Evolutionary conservation across 768 basidiomycete genomes (phyloP).

Genomic region (Tremella fuciformis): DNA sequence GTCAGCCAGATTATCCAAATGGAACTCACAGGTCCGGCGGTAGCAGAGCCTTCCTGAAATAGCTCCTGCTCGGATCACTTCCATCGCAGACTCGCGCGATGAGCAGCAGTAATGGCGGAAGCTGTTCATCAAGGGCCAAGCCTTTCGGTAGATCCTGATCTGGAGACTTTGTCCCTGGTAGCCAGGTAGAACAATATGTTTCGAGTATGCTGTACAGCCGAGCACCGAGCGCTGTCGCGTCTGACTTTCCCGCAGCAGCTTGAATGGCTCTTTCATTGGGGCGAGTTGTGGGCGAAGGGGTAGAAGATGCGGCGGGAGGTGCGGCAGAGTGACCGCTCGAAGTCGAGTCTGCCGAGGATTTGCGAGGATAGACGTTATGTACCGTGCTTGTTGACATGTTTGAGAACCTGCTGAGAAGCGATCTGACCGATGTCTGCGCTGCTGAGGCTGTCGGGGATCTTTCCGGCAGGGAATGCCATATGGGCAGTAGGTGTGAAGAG

Average conservation of each 20-base stretch:
- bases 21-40: conserved; percentile 63
- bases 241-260: conserved; percentile 9
- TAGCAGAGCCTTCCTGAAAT: conserved; percentile 67
- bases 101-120: conserved; percentile 73
- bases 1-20: not conserved
- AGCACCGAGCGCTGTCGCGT: conserved; percentile 22
- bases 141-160: conserved; percentile 51
- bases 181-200: conserved; percentile 23
- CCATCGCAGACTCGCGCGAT: conserved; percentile 68
- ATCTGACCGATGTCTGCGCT: conserved; percentile 29
- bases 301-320: conserved; percentile 9
- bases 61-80: conserved; percentile 60
- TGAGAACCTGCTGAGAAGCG: conserved; percentile 23
- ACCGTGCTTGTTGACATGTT: not conserved
- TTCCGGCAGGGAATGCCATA: conserved; percentile 50
- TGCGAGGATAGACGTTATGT: conserved; percentile 12
- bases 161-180: conserved; percentile 23
- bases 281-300: conserved; percentile 15
- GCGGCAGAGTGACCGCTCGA: not conserved
- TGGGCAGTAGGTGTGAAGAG: conserved; percentile 49
- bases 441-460: conserved; percentile 54
- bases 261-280: conserved; percentile 6
- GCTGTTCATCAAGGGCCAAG: conserved; percentile 68
- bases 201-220: conserved; percentile 31
- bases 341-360: conserved; percentile 10